These are phyloP conservation scores for Tillandsia fasciculata DNA, from an alignment of 176 grass and related monocot species.

Conservation along the genomic window DNA sequence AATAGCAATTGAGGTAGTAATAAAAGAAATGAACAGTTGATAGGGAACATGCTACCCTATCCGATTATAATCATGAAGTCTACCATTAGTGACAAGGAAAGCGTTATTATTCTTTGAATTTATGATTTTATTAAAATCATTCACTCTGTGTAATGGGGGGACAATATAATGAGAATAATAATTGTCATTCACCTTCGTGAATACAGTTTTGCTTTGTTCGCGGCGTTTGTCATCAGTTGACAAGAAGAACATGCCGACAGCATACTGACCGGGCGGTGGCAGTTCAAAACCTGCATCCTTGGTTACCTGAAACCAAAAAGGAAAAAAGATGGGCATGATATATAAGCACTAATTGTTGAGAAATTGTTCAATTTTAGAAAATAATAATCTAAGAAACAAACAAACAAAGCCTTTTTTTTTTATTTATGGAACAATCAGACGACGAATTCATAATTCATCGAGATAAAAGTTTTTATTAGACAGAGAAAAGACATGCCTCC, in stretches of 20 bases:
- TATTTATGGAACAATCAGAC: too few species aligned
- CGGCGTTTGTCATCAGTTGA: constrained; percentile 62
- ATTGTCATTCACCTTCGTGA: constrained; percentile 45
- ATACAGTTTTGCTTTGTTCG: constrained; percentile 63
- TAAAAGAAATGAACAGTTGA: too few species aligned
- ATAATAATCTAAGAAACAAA: too few species aligned
- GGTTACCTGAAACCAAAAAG: constrained; percentile 44
- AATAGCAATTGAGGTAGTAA: too few species aligned
- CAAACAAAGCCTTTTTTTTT: too few species aligned
- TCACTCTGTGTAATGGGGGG: background rate
- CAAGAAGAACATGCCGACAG: constrained; percentile 88
- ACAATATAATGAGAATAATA: background rate
- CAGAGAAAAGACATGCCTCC: constrained; percentile 34
- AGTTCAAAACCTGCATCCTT: constrained; percentile 77
- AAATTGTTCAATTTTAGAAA: background rate
- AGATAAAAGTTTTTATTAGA: background rate
- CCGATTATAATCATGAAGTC: too few species aligned
- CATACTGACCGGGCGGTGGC: constrained; percentile 62
- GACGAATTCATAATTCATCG: too few species aligned
- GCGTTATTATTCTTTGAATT: too few species aligned
- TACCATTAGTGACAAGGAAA: too few species aligned
- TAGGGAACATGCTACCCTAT: too few species aligned
- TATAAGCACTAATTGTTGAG: background rate
- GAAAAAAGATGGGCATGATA: constrained; percentile 9
- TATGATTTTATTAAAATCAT: too few species aligned